Percentiles rank a stretch among this genome's conserved stretches.
Evolutionary conservation across 169 alveolate genomes (phyloP).

Genomic region (Cytauxzoon felis): DNA sequence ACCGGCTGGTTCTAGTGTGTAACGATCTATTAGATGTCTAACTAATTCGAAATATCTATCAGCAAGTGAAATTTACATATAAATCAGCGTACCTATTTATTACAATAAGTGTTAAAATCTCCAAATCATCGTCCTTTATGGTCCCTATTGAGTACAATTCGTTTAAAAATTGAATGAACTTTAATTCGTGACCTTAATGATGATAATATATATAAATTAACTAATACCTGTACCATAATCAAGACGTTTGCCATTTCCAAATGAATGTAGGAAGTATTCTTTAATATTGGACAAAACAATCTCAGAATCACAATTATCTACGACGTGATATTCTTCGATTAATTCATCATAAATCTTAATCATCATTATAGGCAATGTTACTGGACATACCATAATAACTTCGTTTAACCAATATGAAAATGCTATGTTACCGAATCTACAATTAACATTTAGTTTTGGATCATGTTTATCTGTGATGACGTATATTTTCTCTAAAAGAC

Average conservation of each 20-base stretch:
- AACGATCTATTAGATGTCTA: conserved; percentile 88
- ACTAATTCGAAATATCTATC: conserved; percentile 91
- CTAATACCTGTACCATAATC: conserved; percentile 97
- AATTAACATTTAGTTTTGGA: conserved; percentile 28
- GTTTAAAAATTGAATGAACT: conserved; percentile 34
- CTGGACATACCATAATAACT: conserved; percentile 5
- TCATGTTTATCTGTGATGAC: conserved; percentile 8
- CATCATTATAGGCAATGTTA: background rate
- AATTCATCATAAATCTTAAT: background rate
- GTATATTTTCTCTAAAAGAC: conserved; percentile 1
- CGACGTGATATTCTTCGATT: background rate
- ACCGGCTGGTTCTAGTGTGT: conserved; percentile 99
- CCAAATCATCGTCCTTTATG: conserved; percentile 1
- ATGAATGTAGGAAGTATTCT: conserved; percentile 81
- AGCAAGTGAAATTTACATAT: no score
- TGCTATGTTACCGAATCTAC: conserved; percentile 59
- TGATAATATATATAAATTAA: background rate
- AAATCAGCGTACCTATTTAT: conserved; percentile 42
- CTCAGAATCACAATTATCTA: background rate
- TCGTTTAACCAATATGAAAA: conserved; percentile 24
- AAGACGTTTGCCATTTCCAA: conserved; percentile 90
- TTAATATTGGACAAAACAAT: background rate
- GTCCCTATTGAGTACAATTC: conserved; percentile 3
- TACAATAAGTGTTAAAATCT: conserved; percentile 14
- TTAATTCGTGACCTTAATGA: conserved; percentile 47